A percentile compares a stretch with the other conserved stretches of the same genome.
Evolutionary conservation across 2,329 filamentous ascomycete genomes (phyloP).

Genomic region (Neopestalotiopsis rosae): DNA sequence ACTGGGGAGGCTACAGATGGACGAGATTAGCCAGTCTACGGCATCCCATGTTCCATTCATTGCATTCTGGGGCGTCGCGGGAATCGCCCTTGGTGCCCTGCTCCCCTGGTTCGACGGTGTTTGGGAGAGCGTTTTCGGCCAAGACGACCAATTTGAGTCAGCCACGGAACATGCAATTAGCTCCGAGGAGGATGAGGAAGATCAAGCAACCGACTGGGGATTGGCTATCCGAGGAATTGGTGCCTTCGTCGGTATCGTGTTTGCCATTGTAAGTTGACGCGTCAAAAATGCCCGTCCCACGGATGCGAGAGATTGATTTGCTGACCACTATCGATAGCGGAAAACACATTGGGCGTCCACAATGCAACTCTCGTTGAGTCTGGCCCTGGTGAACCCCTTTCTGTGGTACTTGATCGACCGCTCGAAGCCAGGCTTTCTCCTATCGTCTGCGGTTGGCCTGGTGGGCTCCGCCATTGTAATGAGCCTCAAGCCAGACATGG

Average conservation of each 20-base stretch:
- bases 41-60: conserved; percentile 70
- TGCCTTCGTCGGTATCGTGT: conserved; percentile 66
- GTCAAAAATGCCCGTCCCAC: not conserved
- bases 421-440: conserved; percentile 80
- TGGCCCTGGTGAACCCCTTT: conserved; percentile 89
- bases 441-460: conserved; percentile 76
- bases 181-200: conserved; percentile 36
- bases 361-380: conserved; percentile 87
- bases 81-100: conserved; percentile 77
- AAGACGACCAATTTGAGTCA: conserved; percentile 26
- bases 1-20: conserved; percentile 66
- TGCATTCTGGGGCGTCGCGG: conserved; percentile 80
- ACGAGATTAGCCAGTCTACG: conserved; percentile 44
- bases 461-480: conserved; percentile 77
- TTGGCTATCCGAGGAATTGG: conserved; percentile 62
- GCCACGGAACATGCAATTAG: conserved; percentile 26
- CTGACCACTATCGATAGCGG: conserved; percentile 57
- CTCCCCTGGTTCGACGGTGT: conserved; percentile 84
- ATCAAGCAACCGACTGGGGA: conserved; percentile 72
- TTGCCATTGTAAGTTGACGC: conserved; percentile 73
- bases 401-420: conserved; percentile 97
- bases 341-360: conserved; percentile 93
- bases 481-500: conserved; percentile 76
- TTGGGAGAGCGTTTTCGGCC: conserved; percentile 64
- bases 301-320: not conserved